A percentile compares a stretch with the other conserved stretches of the same genome.
Evolutionary conservation across 768 basidiomycete species (phyloP).

Genomic region (Epithele typhae): DNA sequence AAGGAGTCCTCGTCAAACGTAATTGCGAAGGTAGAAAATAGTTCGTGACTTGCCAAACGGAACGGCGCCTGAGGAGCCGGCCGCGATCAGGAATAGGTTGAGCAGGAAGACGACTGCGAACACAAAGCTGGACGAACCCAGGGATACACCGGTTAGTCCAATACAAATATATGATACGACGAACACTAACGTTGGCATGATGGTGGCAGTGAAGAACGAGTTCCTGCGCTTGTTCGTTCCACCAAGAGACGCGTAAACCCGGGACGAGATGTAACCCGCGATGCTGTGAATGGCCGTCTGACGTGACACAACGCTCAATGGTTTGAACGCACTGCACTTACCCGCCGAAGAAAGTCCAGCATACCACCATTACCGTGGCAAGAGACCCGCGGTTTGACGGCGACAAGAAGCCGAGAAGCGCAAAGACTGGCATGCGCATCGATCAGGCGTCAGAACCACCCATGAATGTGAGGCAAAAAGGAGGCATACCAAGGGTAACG

Average conservation of each 20-base stretch:
- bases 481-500: constrained; percentile 70
- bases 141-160: neutral
- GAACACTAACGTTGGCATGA: constrained; percentile 73
- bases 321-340: constrained; percentile 25
- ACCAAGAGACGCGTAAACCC: constrained; percentile 76
- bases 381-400: constrained; percentile 94
- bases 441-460: no score
- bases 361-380: constrained; percentile 91
- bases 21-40: neutral
- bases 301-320: neutral
- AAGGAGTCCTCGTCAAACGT: neutral
- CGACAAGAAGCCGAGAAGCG: constrained; percentile 87
- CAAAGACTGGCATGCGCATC: constrained; percentile 71
- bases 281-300: constrained; percentile 43
- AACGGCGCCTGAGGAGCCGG: constrained; percentile 90
- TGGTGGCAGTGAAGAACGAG: constrained; percentile 82
- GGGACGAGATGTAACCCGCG: constrained; percentile 83
- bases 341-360: constrained; percentile 93
- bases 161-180: neutral
- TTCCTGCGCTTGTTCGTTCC: constrained; percentile 78
- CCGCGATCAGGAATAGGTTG: constrained; percentile 81
- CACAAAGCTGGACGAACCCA: constrained; percentile 50
- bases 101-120: constrained; percentile 87
- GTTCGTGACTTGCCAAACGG: constrained; percentile 68
- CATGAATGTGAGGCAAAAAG: neutral